Evolutionary conservation across 2,329 filamentous ascomycete genomes (phyloP), one percentile per base, ranked within the genome.

Genomic region (Dactylellina sp.): DNA sequence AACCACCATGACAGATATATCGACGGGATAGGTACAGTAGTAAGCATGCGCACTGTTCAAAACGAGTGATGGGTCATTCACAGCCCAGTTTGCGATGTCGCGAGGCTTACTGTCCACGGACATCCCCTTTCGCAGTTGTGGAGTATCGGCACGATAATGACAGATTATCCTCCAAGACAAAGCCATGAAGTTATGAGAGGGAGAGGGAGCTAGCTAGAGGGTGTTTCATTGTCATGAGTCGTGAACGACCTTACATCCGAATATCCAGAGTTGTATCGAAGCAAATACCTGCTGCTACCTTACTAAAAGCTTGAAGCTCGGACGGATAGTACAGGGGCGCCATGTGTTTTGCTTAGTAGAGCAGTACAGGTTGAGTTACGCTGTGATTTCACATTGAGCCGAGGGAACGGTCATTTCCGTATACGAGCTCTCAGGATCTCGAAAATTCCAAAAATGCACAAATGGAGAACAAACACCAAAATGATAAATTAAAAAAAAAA

Each of bases 381-480:
- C 18, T 28, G 25, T 22, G 20, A 52, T 35, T 39, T 28, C 18
- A 28, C 32, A 65, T 57, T 47, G 46, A 72, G 37, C 53, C 60
- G 44, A 56, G 50, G 40, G 42, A 62, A 44, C 18, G 46, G 59
- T 65, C 52, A 65, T 72, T 64, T 60, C 60, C 52, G 24, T 60
- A 64, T 72, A 72, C 68, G 59, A 72, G 68, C 68, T 72, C 44
- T 59, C n/a, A 72, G 60, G 46, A 57, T 52, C 49, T 56, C 24
- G 53, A 59, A n/a, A 6, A 50, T 42, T 25, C 24, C 47, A 42
- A 42, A 68, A 62, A 20, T 25, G 53, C 62, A 62, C 32, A 35
- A 35, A 22, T 52, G 55, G 20, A 46, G 39, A 46, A 28, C 6
- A 32, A 2, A 32, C 28, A 9, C 4, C 28, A 5, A 9, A 9